These are phyloP conservation scores for Trichosporon coremiiforme DNA, from an alignment of 1,284 basidiomycete genomes.

Conservation along the genomic window DNA sequence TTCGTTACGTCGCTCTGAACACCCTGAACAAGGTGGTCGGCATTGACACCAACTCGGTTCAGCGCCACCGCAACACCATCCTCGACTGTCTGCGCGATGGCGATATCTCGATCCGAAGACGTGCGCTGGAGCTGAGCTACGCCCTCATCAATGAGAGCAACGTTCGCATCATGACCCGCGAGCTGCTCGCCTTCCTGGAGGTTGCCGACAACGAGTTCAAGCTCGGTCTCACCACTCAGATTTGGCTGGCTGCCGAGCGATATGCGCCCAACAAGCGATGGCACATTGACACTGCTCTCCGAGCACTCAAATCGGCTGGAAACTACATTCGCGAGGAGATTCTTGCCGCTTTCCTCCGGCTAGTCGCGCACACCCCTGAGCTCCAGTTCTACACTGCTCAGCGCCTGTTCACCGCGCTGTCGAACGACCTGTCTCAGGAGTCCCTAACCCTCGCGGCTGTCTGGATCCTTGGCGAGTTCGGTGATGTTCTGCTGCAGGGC, in stretches of 20 bases:
- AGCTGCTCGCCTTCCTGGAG: constrained; percentile 93
- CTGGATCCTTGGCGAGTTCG: constrained; percentile 97
- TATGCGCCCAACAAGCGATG: constrained; percentile 98
- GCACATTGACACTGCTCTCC: constrained; percentile 97
- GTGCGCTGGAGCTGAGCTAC: constrained; percentile 95
- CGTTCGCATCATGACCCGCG: constrained; percentile 86
- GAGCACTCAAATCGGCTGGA: constrained; percentile 95
- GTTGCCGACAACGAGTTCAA: constrained; percentile 99
- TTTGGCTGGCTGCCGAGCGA: constrained; percentile 91
- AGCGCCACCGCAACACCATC: constrained; percentile 96
- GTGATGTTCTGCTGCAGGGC: constrained; percentile 82
- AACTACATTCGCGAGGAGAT: constrained; percentile 98
- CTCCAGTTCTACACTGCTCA: constrained; percentile 94
- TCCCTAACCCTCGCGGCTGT: constrained; percentile 88
- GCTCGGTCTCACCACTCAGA: constrained; percentile 94
- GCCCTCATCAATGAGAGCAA: constrained; percentile 96
- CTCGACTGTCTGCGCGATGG: constrained; percentile 97
- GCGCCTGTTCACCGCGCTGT: constrained; percentile 84
- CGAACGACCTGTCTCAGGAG: constrained; percentile 92
- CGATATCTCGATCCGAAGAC: constrained; percentile 95
- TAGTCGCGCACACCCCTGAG: constrained; percentile 96
- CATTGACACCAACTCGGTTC: constrained; percentile 98
- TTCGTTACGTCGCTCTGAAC: constrained; percentile 98
- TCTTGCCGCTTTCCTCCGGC: constrained; percentile 88
- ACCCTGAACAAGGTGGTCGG: constrained; percentile 98